Evolutionary conservation across 352 stramenopile species (phyloP), one percentile per base, ranked within the genome.

Genomic region (Pythium vanterpoolii): DNA sequence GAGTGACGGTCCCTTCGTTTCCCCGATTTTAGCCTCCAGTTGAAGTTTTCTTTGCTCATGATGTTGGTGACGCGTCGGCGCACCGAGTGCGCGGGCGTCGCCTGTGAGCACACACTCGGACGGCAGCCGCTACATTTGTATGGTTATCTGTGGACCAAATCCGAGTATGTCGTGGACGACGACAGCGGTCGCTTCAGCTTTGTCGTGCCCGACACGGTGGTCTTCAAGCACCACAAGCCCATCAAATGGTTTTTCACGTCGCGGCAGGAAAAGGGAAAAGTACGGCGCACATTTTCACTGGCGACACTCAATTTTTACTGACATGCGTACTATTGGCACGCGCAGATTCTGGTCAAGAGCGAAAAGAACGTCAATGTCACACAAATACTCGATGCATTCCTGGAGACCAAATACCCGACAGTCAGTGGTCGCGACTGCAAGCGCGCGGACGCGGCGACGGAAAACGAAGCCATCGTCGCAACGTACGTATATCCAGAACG

Each of bases 241-340:
- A 49, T 78, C 53, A 78, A 81, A 49, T 87, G 80, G 80, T 61
- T 90, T 61, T 90, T 90, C 66, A 87, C 76, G 46, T 90, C 76
- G 51, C 83, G 77, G 42, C 80, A 88, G 54, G 80, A 90, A 45
- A 73, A 72, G 47, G 80, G 80, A 21, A 87, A 85, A 46, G 80
- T 86, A 44, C 6, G 65, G 43, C 18, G 1, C 16, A 19, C 23
- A 46, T 4, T 34, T 42, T 16, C 34, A 5, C 8, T 18, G 9
- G 34, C 18, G 34, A 42, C 5, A 42, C 34, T 42, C 8, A 11
- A n/a, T 21, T n/a, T 9, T 39, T 38, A 54, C 18, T 8, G 46
- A 38, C 14, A 2, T 52, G 45, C n/a, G 21, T 6, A 10, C 8
- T 23, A 26, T 5, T 26, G n/a, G 5, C 16, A 21, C 21, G 21